These are phyloP conservation scores for Irpex sp. DNA, from an alignment of 1,284 basidiomycete genomes.

Conservation along the genomic window DNA sequence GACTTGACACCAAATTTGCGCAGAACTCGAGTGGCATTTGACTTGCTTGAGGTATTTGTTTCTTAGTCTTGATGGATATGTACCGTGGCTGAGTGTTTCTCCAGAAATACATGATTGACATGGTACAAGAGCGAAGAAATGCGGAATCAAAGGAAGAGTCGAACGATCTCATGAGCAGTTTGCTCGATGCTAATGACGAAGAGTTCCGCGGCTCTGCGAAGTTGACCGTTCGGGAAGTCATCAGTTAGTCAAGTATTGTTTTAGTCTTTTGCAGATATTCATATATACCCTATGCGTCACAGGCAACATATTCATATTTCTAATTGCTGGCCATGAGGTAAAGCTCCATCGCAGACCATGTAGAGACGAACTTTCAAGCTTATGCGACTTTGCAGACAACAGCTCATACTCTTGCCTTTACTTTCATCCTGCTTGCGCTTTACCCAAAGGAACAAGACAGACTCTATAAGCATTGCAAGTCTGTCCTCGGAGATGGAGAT, in stretches of 20 bases:
- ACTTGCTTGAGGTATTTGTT: slow-evolving; percentile 42
- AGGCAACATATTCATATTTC: slow-evolving; percentile 45
- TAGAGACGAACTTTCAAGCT: not conserved
- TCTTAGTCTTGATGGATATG: not conserved
- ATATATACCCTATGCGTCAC: not conserved
- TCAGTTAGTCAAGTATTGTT: not conserved
- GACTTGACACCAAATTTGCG: slow-evolving; percentile 35
- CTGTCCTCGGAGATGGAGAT: slow-evolving; percentile 37
- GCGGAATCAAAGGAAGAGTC: slow-evolving; percentile 36
- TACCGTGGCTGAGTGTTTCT: not conserved
- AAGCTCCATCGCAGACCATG: too few species aligned
- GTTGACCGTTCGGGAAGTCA: slow-evolving; percentile 3
- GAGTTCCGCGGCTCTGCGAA: slow-evolving; percentile 43
- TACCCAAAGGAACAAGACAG: slow-evolving; percentile 62
- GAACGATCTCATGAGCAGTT: slow-evolving; percentile 51
- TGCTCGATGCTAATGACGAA: slow-evolving; percentile 44
- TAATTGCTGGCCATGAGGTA: slow-evolving; percentile 37
- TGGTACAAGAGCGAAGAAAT: slow-evolving; percentile 43
- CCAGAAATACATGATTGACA: slow-evolving; percentile 50
- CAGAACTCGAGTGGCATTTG: slow-evolving; percentile 35
- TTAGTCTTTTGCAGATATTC: not conserved
- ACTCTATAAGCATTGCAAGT: slow-evolving; percentile 49
- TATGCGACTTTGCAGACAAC: slow-evolving; percentile 41
- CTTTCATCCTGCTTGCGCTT: slow-evolving; percentile 47
- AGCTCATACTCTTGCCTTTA: slow-evolving; percentile 53